Evolutionary conservation across 2,329 filamentous ascomycete species (phyloP).

Genomic region (Epichloe hybrida): DNA sequence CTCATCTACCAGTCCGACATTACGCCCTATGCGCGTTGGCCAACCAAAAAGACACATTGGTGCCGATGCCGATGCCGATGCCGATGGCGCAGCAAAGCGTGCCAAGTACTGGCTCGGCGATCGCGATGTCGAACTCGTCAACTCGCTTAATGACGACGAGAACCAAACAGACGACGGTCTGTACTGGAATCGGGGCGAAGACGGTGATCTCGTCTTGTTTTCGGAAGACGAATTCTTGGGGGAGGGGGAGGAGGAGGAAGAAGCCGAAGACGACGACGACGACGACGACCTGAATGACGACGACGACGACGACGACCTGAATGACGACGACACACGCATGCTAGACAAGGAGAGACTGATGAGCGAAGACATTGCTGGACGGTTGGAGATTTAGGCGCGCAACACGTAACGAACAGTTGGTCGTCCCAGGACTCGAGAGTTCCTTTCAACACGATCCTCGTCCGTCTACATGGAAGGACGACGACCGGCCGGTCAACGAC

Average conservation of each 20-base stretch:
- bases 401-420: neutral
- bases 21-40: constrained; percentile 21
- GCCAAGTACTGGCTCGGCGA: constrained; percentile 82
- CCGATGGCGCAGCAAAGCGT: constrained; percentile 45
- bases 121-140: constrained; percentile 35
- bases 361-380: constrained; percentile 48
- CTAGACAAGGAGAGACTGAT: constrained; percentile 36
- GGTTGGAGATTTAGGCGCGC: constrained; percentile 44
- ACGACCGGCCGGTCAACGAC: neutral
- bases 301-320: constrained; percentile 23
- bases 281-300: constrained; percentile 27
- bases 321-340: constrained; percentile 29
- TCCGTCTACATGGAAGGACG: neutral
- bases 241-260: constrained; percentile 20
- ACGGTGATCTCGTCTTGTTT: constrained; percentile 43
- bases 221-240: constrained; percentile 37
- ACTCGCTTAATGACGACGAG: constrained; percentile 32
- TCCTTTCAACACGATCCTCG: neutral
- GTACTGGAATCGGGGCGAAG: constrained; percentile 44
- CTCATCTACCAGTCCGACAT: constrained; percentile 44
- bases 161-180: constrained; percentile 36
- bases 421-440: neutral
- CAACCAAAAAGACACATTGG: constrained; percentile 15
- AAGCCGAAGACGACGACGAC: constrained; percentile 25
- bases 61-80: constrained; percentile 24